These are phyloP conservation scores for Paraconiothyrium brasiliense DNA, from an alignment of 2,329 filamentous ascomycete species.

Conservation along the genomic window DNA sequence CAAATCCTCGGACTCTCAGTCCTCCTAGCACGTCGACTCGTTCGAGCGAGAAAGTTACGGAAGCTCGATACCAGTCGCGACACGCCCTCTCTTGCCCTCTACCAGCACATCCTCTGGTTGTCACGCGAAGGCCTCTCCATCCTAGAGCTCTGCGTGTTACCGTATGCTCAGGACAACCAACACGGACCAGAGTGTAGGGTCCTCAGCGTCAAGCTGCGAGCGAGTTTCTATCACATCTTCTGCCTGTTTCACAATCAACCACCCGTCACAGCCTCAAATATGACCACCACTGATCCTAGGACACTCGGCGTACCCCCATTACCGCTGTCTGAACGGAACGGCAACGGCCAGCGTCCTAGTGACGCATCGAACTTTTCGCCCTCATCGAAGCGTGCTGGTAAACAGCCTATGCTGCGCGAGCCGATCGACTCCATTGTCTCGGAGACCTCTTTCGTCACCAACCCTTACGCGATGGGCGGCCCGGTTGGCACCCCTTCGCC, in stretches of 20 bases:
- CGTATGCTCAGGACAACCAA: constrained; percentile 74
- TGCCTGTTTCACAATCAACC: constrained; percentile 95
- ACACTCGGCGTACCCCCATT: constrained; percentile 34
- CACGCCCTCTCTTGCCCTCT: constrained; percentile 81
- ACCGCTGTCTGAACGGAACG: constrained; percentile 33
- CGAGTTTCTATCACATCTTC: constrained; percentile 96
- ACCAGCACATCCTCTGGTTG: constrained; percentile 94
- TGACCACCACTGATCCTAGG: constrained; percentile 43
- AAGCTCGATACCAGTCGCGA: constrained; percentile 81
- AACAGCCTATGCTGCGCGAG: constrained; percentile 56
- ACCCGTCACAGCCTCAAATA: constrained; percentile 62
- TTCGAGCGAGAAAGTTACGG: constrained; percentile 83
- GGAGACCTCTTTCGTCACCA: constrained; percentile 61
- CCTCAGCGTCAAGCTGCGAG: constrained; percentile 87
- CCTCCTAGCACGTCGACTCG: constrained; percentile 83
- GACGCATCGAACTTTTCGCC: constrained; percentile 40
- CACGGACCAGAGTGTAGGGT: constrained; percentile 83
- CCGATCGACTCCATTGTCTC: constrained; percentile 60
- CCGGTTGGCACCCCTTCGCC: constrained; percentile 54
- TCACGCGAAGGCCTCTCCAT: constrained; percentile 89
- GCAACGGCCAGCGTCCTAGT: constrained; percentile 38
- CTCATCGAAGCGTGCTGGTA: constrained; percentile 44
- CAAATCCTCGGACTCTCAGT: constrained; percentile 92
- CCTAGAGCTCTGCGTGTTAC: constrained; percentile 85
- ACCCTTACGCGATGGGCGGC: constrained; percentile 55